Conservation (phyloP, 2,329 filamentous ascomycete species). For the Penicillium fuscoglaucum region DNA sequence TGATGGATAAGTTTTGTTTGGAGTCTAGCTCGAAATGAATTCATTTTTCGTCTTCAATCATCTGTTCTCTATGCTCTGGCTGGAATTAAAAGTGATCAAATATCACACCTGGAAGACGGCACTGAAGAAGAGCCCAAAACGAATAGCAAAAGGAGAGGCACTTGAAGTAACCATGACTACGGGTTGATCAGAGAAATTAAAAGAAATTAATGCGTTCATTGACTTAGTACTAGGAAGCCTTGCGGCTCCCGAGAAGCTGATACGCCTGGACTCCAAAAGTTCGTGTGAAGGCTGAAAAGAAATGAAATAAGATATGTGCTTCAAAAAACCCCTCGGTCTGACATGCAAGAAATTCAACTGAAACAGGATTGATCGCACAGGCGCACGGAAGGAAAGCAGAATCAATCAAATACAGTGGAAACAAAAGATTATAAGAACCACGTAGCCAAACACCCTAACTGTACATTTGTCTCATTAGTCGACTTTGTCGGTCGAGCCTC, state of each 20-base stretch:
- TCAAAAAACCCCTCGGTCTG: slow-evolving; percentile 17
- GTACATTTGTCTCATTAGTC: slow-evolving; percentile 43
- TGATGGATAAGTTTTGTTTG: not conserved
- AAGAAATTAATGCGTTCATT: not conserved
- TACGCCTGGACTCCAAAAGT: slow-evolving; percentile 1
- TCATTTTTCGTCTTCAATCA: not conserved
- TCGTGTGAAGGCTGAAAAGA: slow-evolving; percentile 4
- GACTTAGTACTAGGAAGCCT: not conserved
- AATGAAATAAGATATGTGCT: slow-evolving; percentile 24
- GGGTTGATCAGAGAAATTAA: not conserved
- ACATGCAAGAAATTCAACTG: slow-evolving; percentile 23
- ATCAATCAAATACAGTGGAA: slow-evolving; percentile 27
- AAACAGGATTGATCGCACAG: slow-evolving; percentile 8
- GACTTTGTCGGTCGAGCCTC: slow-evolving; percentile 47
- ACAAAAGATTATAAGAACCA: slow-evolving; percentile 25
- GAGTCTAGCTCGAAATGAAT: not conserved
- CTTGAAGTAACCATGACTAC: not conserved
- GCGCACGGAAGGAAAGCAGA: slow-evolving; percentile 16
- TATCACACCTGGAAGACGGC: too few relatives aligned
- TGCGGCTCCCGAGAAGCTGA: not conserved
- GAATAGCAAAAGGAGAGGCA: not conserved
- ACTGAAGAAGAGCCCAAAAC: not conserved
- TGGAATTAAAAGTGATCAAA: too few relatives aligned
- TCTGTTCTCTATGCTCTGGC: not conserved
- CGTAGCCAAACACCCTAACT: slow-evolving; percentile 32